Evolutionary conservation across 768 basidiomycete genomes (phyloP).

Genomic region (Suillus subalutaceus): DNA sequence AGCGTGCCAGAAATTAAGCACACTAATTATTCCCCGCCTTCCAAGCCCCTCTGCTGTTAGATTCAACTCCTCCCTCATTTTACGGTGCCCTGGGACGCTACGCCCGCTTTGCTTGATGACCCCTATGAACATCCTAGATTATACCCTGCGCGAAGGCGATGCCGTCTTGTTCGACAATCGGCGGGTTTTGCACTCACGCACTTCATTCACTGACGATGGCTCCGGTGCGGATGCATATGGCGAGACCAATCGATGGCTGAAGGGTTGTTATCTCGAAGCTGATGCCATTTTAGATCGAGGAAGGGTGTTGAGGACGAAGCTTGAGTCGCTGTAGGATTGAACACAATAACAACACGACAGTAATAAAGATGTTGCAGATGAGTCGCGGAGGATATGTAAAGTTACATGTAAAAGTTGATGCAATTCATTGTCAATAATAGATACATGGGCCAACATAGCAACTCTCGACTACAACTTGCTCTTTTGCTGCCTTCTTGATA

Average conservation of each 20-base stretch:
- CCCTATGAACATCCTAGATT: slow-evolving; percentile 54
- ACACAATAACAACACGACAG: background rate
- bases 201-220: slow-evolving; percentile 58
- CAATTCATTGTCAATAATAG: background rate
- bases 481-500: slow-evolving; percentile 52
- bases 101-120: slow-evolving; percentile 55
- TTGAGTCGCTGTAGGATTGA: slow-evolving; percentile 10
- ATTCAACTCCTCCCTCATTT: slow-evolving; percentile 53
- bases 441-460: background rate
- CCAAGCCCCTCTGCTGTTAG: slow-evolving; percentile 74
- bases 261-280: slow-evolving; percentile 81
- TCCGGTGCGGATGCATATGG: slow-evolving; percentile 37
- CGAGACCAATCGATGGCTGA: slow-evolving; percentile 79
- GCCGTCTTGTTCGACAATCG: slow-evolving; percentile 92
- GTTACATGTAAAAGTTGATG: background rate
- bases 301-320: slow-evolving; percentile 48
- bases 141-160: slow-evolving; percentile 80
- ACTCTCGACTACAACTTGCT: slow-evolving; percentile 41
- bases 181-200: slow-evolving; percentile 84
- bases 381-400: background rate
- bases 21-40: slow-evolving; percentile 94
- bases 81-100: slow-evolving; percentile 68
- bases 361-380: background rate
- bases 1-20: slow-evolving; percentile 46
- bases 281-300: slow-evolving; percentile 65